A percentile compares a stretch with the other conserved stretches of the same genome.
Evolutionary conservation across 2,329 filamentous ascomycete genomes (phyloP).

Genomic region (Dothideomycetes sp.): DNA sequence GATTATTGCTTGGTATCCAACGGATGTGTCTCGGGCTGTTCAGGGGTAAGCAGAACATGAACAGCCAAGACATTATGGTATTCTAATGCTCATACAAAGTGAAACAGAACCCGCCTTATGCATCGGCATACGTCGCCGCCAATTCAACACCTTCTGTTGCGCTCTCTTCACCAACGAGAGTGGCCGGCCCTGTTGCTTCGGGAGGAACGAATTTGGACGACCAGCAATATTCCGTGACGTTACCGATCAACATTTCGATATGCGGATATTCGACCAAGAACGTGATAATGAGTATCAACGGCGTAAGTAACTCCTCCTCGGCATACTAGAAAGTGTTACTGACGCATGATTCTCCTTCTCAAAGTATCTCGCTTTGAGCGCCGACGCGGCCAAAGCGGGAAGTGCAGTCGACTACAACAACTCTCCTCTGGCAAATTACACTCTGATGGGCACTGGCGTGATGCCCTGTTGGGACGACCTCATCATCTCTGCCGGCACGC

Average conservation of each 20-base stretch:
- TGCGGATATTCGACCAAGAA: not conserved
- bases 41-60: not conserved
- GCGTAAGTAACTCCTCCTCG: not conserved
- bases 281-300: constrained; percentile 2
- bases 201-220: too few relatives aligned
- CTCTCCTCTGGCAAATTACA: not conserved
- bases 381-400: not conserved
- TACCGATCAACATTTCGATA: not conserved
- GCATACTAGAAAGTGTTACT: too few relatives aligned
- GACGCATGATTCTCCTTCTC: too few relatives aligned
- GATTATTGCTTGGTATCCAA: not conserved
- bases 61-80: not conserved
- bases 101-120: too few relatives aligned
- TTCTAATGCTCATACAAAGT: constrained; percentile 1
- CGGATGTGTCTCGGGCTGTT: not conserved
- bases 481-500: constrained; percentile 15
- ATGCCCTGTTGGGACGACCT: constrained; percentile 19
- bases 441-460: not conserved
- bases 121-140: too few relatives aligned
- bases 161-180: not conserved
- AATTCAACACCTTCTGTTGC: constrained; percentile 1
- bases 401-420: not conserved
- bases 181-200: too few relatives aligned
- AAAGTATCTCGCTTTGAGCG: not conserved
- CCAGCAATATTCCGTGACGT: too few relatives aligned